Percentiles rank a stretch among this genome's conserved stretches.
phyloP scores from a whole-genome alignment of 2,329 filamentous ascomycete species.

The Didymellaceae sp. region DNA sequence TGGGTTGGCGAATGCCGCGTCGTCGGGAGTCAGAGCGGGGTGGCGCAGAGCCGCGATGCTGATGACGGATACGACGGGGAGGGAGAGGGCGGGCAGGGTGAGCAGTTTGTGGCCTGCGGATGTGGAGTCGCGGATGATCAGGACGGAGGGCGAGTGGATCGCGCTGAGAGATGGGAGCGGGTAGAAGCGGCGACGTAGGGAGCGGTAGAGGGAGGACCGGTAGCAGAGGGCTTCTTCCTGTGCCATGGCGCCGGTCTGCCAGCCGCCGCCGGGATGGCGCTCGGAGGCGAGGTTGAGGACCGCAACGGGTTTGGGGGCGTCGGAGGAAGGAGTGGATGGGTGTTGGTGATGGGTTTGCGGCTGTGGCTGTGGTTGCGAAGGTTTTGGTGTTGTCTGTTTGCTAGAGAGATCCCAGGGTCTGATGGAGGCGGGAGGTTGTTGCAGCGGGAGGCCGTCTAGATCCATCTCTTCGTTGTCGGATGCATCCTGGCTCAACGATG shows the following conservation, averaged over 20 bases:
- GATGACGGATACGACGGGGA: constrained; percentile 65
- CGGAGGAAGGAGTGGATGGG: background rate
- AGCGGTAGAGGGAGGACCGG: constrained; percentile 61
- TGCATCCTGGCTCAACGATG: background rate
- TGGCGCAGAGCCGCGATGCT: constrained; percentile 64
- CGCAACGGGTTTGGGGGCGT: constrained; percentile 53
- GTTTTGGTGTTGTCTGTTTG: background rate
- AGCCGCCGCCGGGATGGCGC: constrained; percentile 66
- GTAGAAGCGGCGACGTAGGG: constrained; percentile 59
- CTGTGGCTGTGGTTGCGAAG: background rate
- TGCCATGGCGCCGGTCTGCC: constrained; percentile 65
- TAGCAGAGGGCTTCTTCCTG: constrained; percentile 75
- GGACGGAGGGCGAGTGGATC: constrained; percentile 66
- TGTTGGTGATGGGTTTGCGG: background rate
- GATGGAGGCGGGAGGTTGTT: background rate
- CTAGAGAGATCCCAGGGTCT: constrained; percentile 9
- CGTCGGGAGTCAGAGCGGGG: constrained; percentile 44
- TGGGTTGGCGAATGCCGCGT: constrained; percentile 23
- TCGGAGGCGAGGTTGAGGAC: constrained; percentile 72
- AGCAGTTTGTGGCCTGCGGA: constrained; percentile 55
- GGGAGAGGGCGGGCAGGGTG: constrained; percentile 31
- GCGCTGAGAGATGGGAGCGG: constrained; percentile 59
- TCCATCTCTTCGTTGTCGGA: constrained; percentile 2
- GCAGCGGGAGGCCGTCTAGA: constrained; percentile 6
- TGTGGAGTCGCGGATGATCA: constrained; percentile 63